Evolutionary conservation across 2,329 filamentous ascomycete species (phyloP).

Genomic region (Microcyclosporella mali): DNA sequence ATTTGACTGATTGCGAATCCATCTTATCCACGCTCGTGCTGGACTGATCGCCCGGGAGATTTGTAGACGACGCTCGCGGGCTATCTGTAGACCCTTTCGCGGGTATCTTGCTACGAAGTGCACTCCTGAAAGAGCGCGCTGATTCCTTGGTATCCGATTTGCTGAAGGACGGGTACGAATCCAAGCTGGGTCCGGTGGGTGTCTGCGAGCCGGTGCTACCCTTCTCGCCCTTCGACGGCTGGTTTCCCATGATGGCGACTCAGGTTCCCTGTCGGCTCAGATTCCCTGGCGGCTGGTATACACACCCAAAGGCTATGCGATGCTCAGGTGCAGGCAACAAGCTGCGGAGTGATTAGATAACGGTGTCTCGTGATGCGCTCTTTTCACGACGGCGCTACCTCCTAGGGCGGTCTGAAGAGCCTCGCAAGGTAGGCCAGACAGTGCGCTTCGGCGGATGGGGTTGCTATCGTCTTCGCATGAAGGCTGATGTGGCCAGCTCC

Average conservation of each 20-base stretch:
- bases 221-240: conserved; percentile 56
- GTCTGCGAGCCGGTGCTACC: conserved; percentile 39
- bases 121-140: conserved; percentile 72
- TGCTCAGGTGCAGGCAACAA: background rate
- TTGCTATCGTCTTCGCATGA: conserved; percentile 25
- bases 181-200: conserved; percentile 56
- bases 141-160: conserved; percentile 92
- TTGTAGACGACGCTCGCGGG: conserved; percentile 66
- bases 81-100: conserved; percentile 64
- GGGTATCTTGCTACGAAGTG: conserved; percentile 82
- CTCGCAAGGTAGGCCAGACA: conserved; percentile 41
- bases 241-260: conserved; percentile 61
- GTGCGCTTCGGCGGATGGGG: conserved; percentile 37
- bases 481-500: conserved; percentile 24
- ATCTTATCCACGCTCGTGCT: conserved; percentile 53
- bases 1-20: conserved; percentile 70
- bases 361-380: conserved; percentile 4
- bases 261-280: no score
- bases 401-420: conserved; percentile 43
- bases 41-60: conserved; percentile 49
- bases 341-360: conserved; percentile 4
- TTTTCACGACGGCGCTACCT: conserved; percentile 1
- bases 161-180: conserved; percentile 86
- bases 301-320: no score
- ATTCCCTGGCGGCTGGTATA: no score